phyloP scores from a whole-genome alignment of 2,329 filamentous ascomycete genomes.

The Pseudocercospora fuligena region DNA sequence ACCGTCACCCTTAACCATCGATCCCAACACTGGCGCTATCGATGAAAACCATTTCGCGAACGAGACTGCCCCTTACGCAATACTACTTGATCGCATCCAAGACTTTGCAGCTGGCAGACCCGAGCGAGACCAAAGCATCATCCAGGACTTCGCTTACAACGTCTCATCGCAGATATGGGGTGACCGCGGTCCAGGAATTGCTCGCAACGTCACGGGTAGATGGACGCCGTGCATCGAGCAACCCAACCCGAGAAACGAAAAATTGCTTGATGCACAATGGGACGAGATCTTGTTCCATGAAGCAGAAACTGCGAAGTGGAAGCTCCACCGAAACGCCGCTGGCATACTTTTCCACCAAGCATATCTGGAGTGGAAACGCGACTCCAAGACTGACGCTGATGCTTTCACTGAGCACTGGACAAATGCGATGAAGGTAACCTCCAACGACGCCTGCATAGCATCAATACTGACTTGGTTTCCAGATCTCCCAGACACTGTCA shows the following conservation, averaged over 20 bases:
- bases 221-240: too few relatives aligned
- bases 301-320: not conserved
- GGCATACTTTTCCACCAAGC: not conserved
- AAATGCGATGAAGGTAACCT: not conserved
- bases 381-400: not conserved
- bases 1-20: too few relatives aligned
- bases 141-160: too few relatives aligned
- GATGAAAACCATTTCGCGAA: too few relatives aligned
- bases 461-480: constrained; percentile 1
- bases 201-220: too few relatives aligned
- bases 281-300: not conserved
- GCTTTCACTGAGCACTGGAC: not conserved
- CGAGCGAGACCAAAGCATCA: too few relatives aligned
- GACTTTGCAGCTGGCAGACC: too few relatives aligned
- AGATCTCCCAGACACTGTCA: not conserved
- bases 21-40: too few relatives aligned
- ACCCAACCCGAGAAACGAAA: not conserved
- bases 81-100: too few relatives aligned
- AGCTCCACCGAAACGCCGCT: not conserved
- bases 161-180: too few relatives aligned
- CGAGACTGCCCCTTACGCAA: too few relatives aligned
- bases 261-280: not conserved
- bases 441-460: not conserved
- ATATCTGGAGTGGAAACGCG: not conserved
- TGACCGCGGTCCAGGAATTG: too few relatives aligned